Evolutionary conservation across 306 rosid genomes (phyloP).

Genomic region (Lupinus albus): DNA sequence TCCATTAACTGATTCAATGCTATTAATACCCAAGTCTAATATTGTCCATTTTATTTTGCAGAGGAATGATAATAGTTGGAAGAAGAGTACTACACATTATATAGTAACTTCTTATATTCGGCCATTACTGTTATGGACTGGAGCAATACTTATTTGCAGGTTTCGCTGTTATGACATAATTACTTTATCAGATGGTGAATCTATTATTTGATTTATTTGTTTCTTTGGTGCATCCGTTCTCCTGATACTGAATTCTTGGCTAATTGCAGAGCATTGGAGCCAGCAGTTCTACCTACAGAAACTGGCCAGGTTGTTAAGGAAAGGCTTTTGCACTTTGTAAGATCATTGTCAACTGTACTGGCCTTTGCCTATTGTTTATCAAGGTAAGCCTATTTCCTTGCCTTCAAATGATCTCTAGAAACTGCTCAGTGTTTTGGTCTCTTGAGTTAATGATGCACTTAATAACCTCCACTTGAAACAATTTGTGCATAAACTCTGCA

Average conservation of each 20-base stretch:
- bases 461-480: constrained; percentile 18
- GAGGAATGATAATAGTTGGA: constrained; percentile 81
- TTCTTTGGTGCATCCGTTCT: constrained; percentile 10
- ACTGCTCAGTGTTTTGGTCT: constrained; percentile 36
- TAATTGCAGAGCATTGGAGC: constrained; percentile 75
- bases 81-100: constrained; percentile 70
- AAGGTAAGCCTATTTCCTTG: constrained; percentile 58
- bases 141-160: constrained; percentile 94
- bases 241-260: constrained; percentile 22
- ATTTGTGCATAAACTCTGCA: constrained; percentile 2
- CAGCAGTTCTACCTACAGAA: constrained; percentile 72
- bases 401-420: constrained; percentile 23
- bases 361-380: constrained; percentile 91
- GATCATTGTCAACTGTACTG: constrained; percentile 85
- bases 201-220: neutral
- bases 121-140: constrained; percentile 83
- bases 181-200: constrained; percentile 32
- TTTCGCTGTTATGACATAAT: constrained; percentile 38
- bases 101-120: constrained; percentile 70
- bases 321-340: constrained; percentile 73
- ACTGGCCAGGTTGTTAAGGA: constrained; percentile 78
- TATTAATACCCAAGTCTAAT: constrained; percentile 27
- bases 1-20: constrained; percentile 24
- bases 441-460: constrained; percentile 19
- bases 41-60: constrained; percentile 49